Evolutionary conservation across 805 yeast genomes (phyloP), one percentile per base, ranked within the genome.

Genomic region (Jamesozyma piceae): DNA sequence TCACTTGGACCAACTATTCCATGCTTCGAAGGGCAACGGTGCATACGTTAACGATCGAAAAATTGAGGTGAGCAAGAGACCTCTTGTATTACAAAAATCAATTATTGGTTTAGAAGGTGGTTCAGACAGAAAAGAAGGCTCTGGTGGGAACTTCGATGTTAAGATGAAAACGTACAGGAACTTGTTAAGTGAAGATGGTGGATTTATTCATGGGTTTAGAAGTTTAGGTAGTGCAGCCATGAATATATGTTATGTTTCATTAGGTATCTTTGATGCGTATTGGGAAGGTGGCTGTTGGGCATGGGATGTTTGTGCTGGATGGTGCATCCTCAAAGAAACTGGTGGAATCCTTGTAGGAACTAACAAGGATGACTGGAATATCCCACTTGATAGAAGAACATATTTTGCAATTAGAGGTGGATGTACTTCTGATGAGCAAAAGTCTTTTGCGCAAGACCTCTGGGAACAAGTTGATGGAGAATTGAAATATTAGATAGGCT

Each of bases 201-300:
- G 76, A 0, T 73, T 67, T 55, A 70, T 74, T 30, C 84, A 78
- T 51, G 84, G 84, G 0, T 74, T 74, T 54, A 68, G 84, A 54
- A 66, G 75, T 18, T 59, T 75, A 43, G 84, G 84, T 2, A 75
- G 81, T 17, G 82, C 83, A 0, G 84, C 84, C 5, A 68, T 78
- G 71, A 77, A 77, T 53, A 58, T 76, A 31, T 71, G 79, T 37
- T 71, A 72, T 36, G 75, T 74, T 4, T 82, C 83, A 1, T 65
- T 73, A 3, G 84, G 84, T 5, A 66, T 66, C 44, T 46, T 77
- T 22, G 84, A 78, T 52, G 69, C 76, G 3, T 78, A 78, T 58
- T 78, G 83, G 82, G 82, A 77, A 58, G 82, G 81, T 39, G 82
- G 82, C n/a, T 76, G 80, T 53, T 75, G 71, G 55, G 73, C 77